These are phyloP conservation scores for Geranium rotundifolium DNA, from an alignment of 345 rosid genomes.

Conservation along the genomic window DNA sequence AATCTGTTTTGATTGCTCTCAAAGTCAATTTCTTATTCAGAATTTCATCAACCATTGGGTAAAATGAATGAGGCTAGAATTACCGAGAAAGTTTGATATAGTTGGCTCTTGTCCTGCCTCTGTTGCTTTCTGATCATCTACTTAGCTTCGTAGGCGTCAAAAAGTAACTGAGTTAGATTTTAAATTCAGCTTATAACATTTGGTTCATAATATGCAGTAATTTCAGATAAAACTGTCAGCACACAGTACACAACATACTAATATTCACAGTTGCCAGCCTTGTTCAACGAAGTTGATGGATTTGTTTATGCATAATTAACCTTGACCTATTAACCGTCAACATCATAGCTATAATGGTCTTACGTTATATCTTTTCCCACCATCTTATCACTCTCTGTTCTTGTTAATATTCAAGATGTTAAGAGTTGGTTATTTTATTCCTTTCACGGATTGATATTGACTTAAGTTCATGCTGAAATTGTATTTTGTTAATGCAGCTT, in stretches of 20 bases:
- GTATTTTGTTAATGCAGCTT: slow-evolving; percentile 42
- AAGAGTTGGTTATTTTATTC: no score
- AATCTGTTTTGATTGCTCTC: not conserved
- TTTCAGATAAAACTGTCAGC: no score
- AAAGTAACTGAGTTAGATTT: not conserved
- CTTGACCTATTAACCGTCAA: not conserved
- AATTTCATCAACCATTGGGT: no score
- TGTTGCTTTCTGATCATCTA: not conserved
- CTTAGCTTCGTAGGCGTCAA: not conserved
- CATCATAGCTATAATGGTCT: not conserved
- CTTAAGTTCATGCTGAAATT: not conserved
- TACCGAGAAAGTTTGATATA: no score
- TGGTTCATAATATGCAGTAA: no score
- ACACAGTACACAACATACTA: no score
- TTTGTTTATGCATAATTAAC: not conserved
- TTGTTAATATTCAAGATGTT: not conserved
- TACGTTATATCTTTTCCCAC: not conserved
- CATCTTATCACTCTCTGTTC: not conserved
- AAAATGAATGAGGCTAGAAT: no score
- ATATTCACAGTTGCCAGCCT: no score
- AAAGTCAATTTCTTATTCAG: no score
- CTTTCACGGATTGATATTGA: not conserved
- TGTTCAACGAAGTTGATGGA: no score
- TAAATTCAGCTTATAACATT: no score
- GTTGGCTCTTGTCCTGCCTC: no score